Evolutionary conservation across 148 eudicot species (phyloP).

Genomic region (Chenopodium quinoa): DNA sequence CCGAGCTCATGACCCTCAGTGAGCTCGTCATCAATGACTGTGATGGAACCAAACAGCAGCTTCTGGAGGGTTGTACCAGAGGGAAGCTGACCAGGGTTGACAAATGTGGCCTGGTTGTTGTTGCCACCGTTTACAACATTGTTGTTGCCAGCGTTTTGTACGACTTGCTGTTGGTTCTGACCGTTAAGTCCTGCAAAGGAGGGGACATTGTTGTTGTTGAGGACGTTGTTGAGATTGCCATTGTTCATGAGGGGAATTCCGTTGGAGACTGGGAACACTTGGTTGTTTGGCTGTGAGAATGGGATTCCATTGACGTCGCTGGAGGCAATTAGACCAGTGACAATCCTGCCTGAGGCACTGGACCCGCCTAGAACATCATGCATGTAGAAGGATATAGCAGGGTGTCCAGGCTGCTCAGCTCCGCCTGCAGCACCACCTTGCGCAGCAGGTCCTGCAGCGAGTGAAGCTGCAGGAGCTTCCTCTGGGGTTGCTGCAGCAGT

Average conservation of each 20-base stretch:
- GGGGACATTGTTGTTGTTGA: slow-evolving; percentile 87
- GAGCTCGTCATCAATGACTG: slow-evolving; percentile 82
- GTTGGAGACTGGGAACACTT: slow-evolving; percentile 68
- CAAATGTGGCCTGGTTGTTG: slow-evolving; percentile 65
- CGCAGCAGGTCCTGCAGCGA: neutral
- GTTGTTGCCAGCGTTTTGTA: slow-evolving; percentile 64
- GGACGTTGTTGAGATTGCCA: slow-evolving; percentile 53
- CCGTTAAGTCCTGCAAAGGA: slow-evolving; percentile 72
- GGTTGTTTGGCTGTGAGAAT: slow-evolving; percentile 78
- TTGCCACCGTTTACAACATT: slow-evolving; percentile 35
- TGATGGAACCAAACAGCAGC: slow-evolving; percentile 85
- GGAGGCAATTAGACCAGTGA: slow-evolving; percentile 76
- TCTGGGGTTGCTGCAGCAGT: slow-evolving; percentile 1
- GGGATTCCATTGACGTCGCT: slow-evolving; percentile 65
- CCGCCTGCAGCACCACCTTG: neutral
- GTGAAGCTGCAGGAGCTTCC: neutral
- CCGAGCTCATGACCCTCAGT: slow-evolving; percentile 90
- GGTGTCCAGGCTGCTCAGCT: slow-evolving; percentile 36
- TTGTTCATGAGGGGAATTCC: slow-evolving; percentile 67
- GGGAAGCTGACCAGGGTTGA: slow-evolving; percentile 85
- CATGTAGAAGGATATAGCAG: slow-evolving; percentile 75
- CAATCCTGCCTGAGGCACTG: slow-evolving; percentile 80
- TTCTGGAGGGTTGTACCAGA: slow-evolving; percentile 68
- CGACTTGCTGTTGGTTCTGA: slow-evolving; percentile 37
- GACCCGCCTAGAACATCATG: slow-evolving; percentile 91